A percentile compares a stretch with the other conserved stretches of the same genome.
phyloP scores from a whole-genome alignment of 495 filamentous ascomycete genomes.

The Ramalina peruviana region DNA sequence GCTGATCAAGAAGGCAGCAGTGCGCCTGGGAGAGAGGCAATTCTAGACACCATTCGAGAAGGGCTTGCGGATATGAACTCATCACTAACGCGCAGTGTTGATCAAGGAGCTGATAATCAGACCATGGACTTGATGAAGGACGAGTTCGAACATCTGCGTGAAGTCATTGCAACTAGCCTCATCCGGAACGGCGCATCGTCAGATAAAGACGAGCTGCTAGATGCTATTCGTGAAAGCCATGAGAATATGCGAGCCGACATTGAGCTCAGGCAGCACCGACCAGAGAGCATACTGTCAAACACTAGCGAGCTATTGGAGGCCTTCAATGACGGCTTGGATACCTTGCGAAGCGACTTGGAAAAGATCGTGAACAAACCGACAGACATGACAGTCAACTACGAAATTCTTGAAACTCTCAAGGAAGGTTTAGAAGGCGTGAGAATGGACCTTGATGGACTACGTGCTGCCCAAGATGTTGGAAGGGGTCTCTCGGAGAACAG shows the following conservation, averaged over 20 bases:
- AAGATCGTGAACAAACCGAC: constrained; percentile 64
- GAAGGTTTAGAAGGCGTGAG: constrained; percentile 59
- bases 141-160: constrained; percentile 54
- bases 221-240: constrained; percentile 51
- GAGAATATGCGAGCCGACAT: constrained; percentile 55
- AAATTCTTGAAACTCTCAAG: constrained; percentile 76
- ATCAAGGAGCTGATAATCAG: constrained; percentile 19
- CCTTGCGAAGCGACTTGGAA: constrained; percentile 59
- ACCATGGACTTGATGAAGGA: constrained; percentile 52
- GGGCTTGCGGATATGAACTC: constrained; percentile 29
- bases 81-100: background rate
- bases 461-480: constrained; percentile 31
- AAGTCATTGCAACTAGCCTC: constrained; percentile 54
- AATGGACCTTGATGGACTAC: constrained; percentile 64
- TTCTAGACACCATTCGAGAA: constrained; percentile 49
- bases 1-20: constrained; percentile 35
- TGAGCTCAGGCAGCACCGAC: constrained; percentile 36
- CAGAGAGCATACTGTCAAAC: constrained; percentile 42
- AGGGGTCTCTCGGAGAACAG: constrained; percentile 28
- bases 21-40: constrained; percentile 31
- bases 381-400: constrained; percentile 66
- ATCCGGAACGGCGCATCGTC: constrained; percentile 41
- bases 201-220: constrained; percentile 47
- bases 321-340: constrained; percentile 66
- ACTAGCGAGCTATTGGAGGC: constrained; percentile 69